Evolutionary conservation across 192 early-diverging fungal genomes (phyloP), one percentile per base, ranked within the genome.

Genomic region (Backusella tarrabulga): DNA sequence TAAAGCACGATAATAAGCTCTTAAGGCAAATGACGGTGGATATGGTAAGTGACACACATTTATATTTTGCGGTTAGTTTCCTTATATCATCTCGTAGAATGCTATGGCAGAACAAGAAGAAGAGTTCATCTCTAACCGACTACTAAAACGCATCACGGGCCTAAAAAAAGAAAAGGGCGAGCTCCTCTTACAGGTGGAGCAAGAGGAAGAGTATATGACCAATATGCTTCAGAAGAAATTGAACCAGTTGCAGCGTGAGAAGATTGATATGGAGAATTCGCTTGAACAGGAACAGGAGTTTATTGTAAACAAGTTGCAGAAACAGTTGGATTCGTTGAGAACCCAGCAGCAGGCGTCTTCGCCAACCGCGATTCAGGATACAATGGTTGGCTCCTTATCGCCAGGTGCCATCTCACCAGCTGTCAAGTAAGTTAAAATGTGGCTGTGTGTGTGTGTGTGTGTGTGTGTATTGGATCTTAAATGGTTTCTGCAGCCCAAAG

Each of bases 241-340:
- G 56, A 85, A 80, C 60, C 83, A 90, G 76, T 85, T 97, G 44
- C 93, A 96, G 76, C 89, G 91, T 74, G 96, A 97, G 82, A 97
- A 96, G 84, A 88, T 95, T 75, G 91, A 95, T 52, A 91, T 97
- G 88, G 96, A 97, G 71, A 90, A 89, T 70, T 92, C 95, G 11
- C 84, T 97, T 71, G 96, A 97, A 74, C 93, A 95, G 78, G 95
- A 96, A 77, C 94, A 96, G 79, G 95, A 97, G 81, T 94, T 92
- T 68, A 92, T 96, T 74, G 95, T 97, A 67, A 97, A 97, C 81
- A 86, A 91, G 73, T 81, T 96, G 15, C 94, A 95, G 73, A 94
- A 95, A 52, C 93, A 93, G 67, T 73, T 96, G 41, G 94, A 96
- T 77, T 67, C 85, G 19, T 69, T 87, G 67, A 76, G 81, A 17